A percentile compares a stretch with the other conserved stretches of the same genome.
Conservation (phyloP, 1,284 basidiomycete species). For the Mycosarcoma maydis region DNA sequence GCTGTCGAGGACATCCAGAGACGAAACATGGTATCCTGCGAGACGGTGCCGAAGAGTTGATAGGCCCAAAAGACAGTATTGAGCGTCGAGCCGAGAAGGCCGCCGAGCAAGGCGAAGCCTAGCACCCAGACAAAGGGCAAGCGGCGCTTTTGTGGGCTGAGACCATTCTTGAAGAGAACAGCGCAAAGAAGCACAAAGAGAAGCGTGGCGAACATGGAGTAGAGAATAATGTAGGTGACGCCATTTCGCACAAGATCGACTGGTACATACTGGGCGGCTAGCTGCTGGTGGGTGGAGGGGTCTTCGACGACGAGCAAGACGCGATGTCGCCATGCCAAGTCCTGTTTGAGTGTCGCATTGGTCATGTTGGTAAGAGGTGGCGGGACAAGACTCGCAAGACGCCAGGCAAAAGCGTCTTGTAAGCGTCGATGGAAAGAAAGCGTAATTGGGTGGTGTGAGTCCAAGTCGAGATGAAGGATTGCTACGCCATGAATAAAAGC, state of each 20-base stretch:
- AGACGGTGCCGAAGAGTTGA: conserved; percentile 41
- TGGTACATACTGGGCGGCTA: conserved; percentile 22
- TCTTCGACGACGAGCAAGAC: conserved; percentile 31
- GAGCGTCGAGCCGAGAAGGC: conserved; percentile 46
- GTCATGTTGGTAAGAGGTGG: conserved; percentile 17
- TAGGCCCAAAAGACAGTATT: conserved; percentile 54
- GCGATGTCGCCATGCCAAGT: conserved; percentile 25
- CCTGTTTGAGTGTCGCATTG: conserved; percentile 1
- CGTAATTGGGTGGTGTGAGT: background rate
- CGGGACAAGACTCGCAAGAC: background rate
- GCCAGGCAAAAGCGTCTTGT: background rate
- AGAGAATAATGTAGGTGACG: conserved; percentile 55
- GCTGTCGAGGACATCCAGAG: conserved; percentile 46
- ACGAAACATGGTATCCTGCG: conserved; percentile 32
- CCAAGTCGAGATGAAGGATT: background rate
- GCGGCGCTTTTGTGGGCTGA: conserved; percentile 37
- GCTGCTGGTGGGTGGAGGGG: conserved; percentile 11
- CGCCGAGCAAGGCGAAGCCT: conserved; percentile 44
- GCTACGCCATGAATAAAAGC: background rate
- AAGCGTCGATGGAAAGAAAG: background rate
- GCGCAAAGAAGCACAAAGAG: conserved; percentile 51
- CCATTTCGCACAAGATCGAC: conserved; percentile 45
- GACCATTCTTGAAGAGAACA: conserved; percentile 49
- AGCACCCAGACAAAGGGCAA: conserved; percentile 47
- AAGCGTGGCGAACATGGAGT: conserved; percentile 49